phyloP scores from a whole-genome alignment of 2,329 filamentous ascomycete genomes.

The Colletotrichum lindemuthianum region DNA sequence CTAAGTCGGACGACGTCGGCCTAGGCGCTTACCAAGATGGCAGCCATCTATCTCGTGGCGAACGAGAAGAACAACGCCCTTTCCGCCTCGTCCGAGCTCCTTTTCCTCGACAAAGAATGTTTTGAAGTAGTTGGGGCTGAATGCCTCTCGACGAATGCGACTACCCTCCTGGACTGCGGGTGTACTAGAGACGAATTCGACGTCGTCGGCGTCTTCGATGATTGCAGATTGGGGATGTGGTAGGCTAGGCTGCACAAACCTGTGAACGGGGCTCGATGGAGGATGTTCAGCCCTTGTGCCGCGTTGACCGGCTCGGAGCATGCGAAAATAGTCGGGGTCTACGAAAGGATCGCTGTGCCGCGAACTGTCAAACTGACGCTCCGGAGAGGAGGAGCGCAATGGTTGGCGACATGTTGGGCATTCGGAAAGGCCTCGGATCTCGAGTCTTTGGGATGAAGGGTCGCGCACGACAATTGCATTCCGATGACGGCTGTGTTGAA shows the following conservation, averaged over 20 bases:
- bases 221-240: slow-evolving; percentile 38
- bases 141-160: slow-evolving; percentile 85
- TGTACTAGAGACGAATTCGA: slow-evolving; percentile 65
- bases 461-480: slow-evolving; percentile 94
- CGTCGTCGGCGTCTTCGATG: slow-evolving; percentile 45
- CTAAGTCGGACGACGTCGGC: not conserved
- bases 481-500: slow-evolving; percentile 78
- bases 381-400: slow-evolving; percentile 61
- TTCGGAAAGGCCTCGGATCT: slow-evolving; percentile 79
- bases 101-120: slow-evolving; percentile 92
- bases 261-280: slow-evolving; percentile 64
- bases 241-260: slow-evolving; percentile 60
- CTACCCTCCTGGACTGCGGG: slow-evolving; percentile 64
- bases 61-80: slow-evolving; percentile 94
- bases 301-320: slow-evolving; percentile 73
- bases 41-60: slow-evolving; percentile 92
- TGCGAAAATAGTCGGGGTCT: slow-evolving; percentile 92
- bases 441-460: slow-evolving; percentile 83
- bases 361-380: slow-evolving; percentile 59
- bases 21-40: slow-evolving; percentile 64
- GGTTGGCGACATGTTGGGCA: slow-evolving; percentile 94
- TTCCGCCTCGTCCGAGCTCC: slow-evolving; percentile 88
- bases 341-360: slow-evolving; percentile 74
- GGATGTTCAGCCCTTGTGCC: slow-evolving; percentile 56
- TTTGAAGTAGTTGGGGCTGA: slow-evolving; percentile 92